Evolutionary conservation across 805 yeast species (phyloP), one percentile per base, ranked within the genome.

Genomic region (Zygotorulaspora danielsina): DNA sequence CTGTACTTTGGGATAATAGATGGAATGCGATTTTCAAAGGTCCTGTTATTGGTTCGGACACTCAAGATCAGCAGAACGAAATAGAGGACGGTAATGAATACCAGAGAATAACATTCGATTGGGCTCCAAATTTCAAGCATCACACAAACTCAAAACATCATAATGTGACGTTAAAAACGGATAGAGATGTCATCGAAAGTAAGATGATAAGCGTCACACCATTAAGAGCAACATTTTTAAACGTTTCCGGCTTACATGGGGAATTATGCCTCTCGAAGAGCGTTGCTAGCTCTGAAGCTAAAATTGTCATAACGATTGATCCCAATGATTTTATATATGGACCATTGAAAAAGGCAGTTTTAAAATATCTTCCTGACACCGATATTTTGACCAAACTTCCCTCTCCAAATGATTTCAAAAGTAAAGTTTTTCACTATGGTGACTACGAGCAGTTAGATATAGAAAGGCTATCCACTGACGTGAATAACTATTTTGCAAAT

Each of bases 371-470:
- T 7, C 71, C 75, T 12, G 49, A 55, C 1, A 48, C 69, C 9
- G 41, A 53, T 3, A 51, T 72, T 3, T 48, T 57, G 2, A 46
- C 59, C 7, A 65, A 62, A 27, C 29, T 42, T 3, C 41, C 51
- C 10, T 33, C 54, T 12, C 10, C 38, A 8, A 21, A 34, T 11
- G 31, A 12, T 25, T 8, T 29, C 2, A 45, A 45, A 2, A 44
- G 44, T 0, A 75, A 70, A 45, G 61, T 77, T 0, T 79, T 85
- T 51, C 96, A 87, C 44, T 88, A 78, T 59, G 89, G 87, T 13
- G 97, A 90, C 39, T 90, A 90, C 59, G 98, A 90, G 57, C 87
- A 84, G 34, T 63, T 88, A 16, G 84, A 89, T 54, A 75, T 88
- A 54, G 97, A 89, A 50, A 65, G 68, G 52, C 40, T 61, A 13